Evolutionary conservation across 73 alveolate species (phyloP), one percentile per base, ranked within the genome.

Genomic region (Blepharisma stoltei): DNA sequence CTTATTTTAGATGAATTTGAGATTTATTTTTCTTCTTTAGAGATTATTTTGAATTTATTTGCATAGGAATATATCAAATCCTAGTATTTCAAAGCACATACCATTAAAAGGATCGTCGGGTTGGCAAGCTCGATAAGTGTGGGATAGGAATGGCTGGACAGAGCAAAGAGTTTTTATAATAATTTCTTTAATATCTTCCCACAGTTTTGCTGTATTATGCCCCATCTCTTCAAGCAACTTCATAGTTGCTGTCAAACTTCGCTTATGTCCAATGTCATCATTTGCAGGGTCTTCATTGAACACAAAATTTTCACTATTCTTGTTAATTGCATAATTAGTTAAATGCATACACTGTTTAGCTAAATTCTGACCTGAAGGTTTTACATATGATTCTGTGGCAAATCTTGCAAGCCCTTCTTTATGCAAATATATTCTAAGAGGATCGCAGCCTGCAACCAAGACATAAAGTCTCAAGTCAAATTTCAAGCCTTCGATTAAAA

Each of bases 401-500:
- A 92, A 89, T 54, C 98, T 43, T 0, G 96, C 98, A 44, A 92
- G 85, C 1, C 98, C 98, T 69, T 92, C 96, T 77, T 88, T 78
- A 71, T 85, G 90, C 84, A 92, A 71, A 83, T 87, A 92, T 81
- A 92, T 90, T 69, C 90, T 89, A 7, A 92, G 77, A 44, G 98
- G 98, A 78, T 92, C 83, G 14, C 86, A 81, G 5, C 92, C 81
- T 44, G 92, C 83, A 1, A 92, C 81, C 45, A 92, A 68, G 14
- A 89, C 92, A 78, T 92, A 92, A 23, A 96, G 86, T 84, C 90
- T 83, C 9, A 96, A 85, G 83, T 96, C 99, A 80, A 96, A 96
- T 87, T 96, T 96, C 67, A 93, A 85, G 9, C 96, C 98, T 71
- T 94, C 99, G 20, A 96, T 87, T 68, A 96, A 82, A 79, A 80